Evolutionary conservation across 768 basidiomycete genomes (phyloP).

Genomic region (Arthromyces matolae): DNA sequence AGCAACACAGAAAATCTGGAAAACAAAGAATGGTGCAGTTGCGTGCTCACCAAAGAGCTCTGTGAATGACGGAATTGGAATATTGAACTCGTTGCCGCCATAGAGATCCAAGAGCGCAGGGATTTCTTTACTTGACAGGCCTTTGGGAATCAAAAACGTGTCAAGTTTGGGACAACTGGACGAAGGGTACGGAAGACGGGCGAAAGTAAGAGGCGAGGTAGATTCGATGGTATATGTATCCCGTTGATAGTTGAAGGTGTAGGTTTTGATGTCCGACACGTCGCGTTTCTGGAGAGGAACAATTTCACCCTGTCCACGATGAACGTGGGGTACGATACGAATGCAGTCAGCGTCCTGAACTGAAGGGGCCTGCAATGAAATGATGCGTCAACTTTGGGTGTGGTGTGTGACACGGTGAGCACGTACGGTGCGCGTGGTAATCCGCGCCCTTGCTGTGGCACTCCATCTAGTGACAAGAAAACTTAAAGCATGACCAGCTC

Average conservation of each 20-base stretch:
- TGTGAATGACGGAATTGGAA: constrained; percentile 91
- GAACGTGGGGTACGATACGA: constrained; percentile 72
- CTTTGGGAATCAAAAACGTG: constrained; percentile 57
- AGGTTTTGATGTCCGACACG: constrained; percentile 53
- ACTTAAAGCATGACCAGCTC: constrained; percentile 85
- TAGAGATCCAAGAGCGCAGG: constrained; percentile 61
- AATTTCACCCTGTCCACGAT: constrained; percentile 89
- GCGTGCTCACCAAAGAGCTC: constrained; percentile 95
- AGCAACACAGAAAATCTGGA: constrained; percentile 96
- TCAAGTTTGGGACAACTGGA: constrained; percentile 64
- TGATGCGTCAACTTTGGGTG: background rate
- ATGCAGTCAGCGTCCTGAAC: constrained; percentile 76
- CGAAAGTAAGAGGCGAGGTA: constrained; percentile 58
- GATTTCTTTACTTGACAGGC: constrained; percentile 47
- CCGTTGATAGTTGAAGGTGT: constrained; percentile 90
- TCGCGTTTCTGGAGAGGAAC: constrained; percentile 68
- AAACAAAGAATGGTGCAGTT: constrained; percentile 98
- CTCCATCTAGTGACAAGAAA: constrained; percentile 93
- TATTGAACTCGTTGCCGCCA: constrained; percentile 94
- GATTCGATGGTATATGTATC: constrained; percentile 82
- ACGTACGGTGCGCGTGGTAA: constrained; percentile 72
- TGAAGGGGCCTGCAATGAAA: constrained; percentile 50
- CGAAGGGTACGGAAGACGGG: constrained; percentile 84
- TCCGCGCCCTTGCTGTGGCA: constrained; percentile 67
- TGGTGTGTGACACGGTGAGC: background rate